Percentiles rank a stretch among this genome's conserved stretches.
Evolutionary conservation across 768 basidiomycete species (phyloP).

Genomic region (Sarcodon aspratus): DNA sequence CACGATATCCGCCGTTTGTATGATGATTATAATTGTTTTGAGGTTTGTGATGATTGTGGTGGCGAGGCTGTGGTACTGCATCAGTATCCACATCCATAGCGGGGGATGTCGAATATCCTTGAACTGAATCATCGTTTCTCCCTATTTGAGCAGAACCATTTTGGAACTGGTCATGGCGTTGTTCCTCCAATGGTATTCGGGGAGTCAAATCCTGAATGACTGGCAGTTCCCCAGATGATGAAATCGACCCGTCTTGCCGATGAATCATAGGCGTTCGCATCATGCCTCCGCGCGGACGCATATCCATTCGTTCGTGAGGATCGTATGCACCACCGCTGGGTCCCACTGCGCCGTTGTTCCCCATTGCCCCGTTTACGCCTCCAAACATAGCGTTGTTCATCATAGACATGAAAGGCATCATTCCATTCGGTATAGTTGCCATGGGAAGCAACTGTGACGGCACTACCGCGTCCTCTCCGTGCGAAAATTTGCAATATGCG

Average conservation of each 20-base stretch:
- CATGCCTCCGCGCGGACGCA: constrained; percentile 39
- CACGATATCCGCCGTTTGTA: background rate
- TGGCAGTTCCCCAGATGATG: constrained; percentile 60
- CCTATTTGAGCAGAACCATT: too few species aligned
- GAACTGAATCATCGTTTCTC: background rate
- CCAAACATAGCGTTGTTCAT: constrained; percentile 48
- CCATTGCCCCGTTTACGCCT: constrained; percentile 28
- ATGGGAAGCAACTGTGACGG: constrained; percentile 59
- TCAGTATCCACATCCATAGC: background rate
- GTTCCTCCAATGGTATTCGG: constrained; percentile 23
- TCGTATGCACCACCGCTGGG: constrained; percentile 44
- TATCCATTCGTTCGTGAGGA: constrained; percentile 76
- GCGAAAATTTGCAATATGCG: constrained; percentile 82
- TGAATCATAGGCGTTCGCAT: constrained; percentile 46
- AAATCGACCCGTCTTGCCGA: constrained; percentile 36
- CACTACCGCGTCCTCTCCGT: constrained; percentile 80
- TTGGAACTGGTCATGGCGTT: constrained; percentile 6
- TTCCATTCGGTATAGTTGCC: constrained; percentile 28
- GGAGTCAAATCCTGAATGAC: constrained; percentile 82
- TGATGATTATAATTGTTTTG: background rate
- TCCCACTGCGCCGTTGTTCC: background rate
- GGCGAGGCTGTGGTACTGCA: background rate
- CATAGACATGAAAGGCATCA: constrained; percentile 62
- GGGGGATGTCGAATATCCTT: background rate
- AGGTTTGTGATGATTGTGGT: background rate